Evolutionary conservation across 2,329 filamentous ascomycete species (phyloP).

Genomic region (Mollisia scopiformis): DNA sequence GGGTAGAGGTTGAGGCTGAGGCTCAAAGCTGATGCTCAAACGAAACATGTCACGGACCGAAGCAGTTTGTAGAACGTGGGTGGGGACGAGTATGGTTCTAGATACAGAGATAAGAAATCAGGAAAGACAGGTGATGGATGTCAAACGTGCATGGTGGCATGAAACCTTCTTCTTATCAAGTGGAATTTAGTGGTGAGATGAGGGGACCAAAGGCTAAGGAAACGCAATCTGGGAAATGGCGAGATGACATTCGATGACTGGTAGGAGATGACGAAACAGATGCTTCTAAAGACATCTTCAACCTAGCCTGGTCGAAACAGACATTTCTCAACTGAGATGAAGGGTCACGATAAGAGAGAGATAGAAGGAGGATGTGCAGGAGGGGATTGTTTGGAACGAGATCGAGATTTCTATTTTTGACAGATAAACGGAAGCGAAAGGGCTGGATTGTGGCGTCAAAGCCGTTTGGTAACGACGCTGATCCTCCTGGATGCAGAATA

Average conservation of each 20-base stretch:
- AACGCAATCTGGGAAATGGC: neutral
- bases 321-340: neutral
- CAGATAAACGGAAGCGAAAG: neutral
- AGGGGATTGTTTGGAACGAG: conserved; percentile 51
- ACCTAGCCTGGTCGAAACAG: neutral
- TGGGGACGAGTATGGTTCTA: too few species aligned
- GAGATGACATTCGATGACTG: neutral
- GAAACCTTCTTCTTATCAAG: neutral
- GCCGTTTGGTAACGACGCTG: conserved; percentile 6
- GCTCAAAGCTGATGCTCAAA: neutral
- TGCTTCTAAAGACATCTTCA: neutral
- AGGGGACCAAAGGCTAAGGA: neutral
- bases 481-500: neutral
- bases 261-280: neutral
- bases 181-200: neutral
- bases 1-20: neutral
- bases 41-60: neutral
- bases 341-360: neutral
- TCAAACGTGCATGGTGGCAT: neutral
- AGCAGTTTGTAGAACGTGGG: neutral
- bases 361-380: conserved; percentile 12
- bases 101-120: neutral
- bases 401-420: conserved; percentile 1
- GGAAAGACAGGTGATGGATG: neutral
- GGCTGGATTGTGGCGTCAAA: neutral